Percentiles rank a stretch among this genome's conserved stretches.
Conservation (phyloP, 2,329 filamentous ascomycete species). For the Talaromyces sp. region DNA sequence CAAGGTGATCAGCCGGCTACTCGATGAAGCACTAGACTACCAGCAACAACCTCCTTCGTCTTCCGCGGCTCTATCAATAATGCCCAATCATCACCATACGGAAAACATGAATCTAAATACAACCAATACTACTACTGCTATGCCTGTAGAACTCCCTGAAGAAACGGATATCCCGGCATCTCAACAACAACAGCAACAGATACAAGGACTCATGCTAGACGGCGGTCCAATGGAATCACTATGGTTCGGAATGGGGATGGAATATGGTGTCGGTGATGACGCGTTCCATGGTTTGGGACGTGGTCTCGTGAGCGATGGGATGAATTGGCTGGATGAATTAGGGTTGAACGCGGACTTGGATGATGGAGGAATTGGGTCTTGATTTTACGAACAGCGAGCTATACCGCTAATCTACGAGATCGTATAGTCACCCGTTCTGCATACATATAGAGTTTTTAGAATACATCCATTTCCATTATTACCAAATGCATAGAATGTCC, state of each 20-base stretch:
- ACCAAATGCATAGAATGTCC: neutral
- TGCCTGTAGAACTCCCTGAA: neutral
- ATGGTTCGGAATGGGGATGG: conserved; percentile 11
- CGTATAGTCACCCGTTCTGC: neutral
- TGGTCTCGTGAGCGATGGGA: conserved; percentile 6
- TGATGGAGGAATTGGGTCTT: conserved; percentile 2
- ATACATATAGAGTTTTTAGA: neutral
- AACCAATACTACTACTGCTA: neutral
- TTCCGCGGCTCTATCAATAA: neutral
- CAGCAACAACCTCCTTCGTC: conserved; percentile 18
- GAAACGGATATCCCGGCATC: neutral
- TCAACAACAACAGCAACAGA: neutral
- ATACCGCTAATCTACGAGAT: neutral
- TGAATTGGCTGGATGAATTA: conserved; percentile 14
- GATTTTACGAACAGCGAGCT: neutral
- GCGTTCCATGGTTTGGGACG: conserved; percentile 5
- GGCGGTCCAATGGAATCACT: conserved; percentile 7
- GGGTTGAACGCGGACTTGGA: conserved; percentile 6
- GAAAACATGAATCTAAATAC: neutral
- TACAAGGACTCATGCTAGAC: neutral
- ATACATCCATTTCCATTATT: neutral
- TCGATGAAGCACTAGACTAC: conserved; percentile 24
- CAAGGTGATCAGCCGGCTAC: conserved; percentile 22
- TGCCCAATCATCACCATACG: neutral
- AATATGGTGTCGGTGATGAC: conserved; percentile 5